These are phyloP conservation scores for Dactylis glomerata DNA, from an alignment of 176 grass and related monocot species.

Conservation along the genomic window DNA sequence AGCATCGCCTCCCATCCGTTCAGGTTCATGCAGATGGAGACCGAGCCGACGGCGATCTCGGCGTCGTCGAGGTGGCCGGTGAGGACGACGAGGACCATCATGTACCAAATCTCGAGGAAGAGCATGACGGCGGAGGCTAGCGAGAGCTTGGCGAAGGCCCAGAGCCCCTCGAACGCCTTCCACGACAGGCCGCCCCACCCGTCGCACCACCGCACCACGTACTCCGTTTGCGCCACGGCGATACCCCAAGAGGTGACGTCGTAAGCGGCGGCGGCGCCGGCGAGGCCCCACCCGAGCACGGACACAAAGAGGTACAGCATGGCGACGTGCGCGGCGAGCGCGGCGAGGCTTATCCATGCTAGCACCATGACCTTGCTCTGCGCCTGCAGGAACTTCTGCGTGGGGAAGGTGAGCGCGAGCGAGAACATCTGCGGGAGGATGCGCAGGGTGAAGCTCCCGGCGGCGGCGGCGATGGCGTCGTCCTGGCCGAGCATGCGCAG, in stretches of 20 bases:
- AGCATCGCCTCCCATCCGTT: slow-evolving; percentile 91
- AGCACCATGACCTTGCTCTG: slow-evolving; percentile 72
- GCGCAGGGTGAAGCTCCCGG: not conserved
- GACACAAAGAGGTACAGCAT: slow-evolving; percentile 56
- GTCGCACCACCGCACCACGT: slow-evolving; percentile 55
- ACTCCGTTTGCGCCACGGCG: slow-evolving; percentile 51
- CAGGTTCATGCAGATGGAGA: slow-evolving; percentile 96
- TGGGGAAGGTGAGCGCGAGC: slow-evolving; percentile 52
- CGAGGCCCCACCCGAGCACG: slow-evolving; percentile 49
- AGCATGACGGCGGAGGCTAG: slow-evolving; percentile 76
- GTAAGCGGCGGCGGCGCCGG: slow-evolving; percentile 55
- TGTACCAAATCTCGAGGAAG: slow-evolving; percentile 87
- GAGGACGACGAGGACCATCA: slow-evolving; percentile 90
- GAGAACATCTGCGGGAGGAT: slow-evolving; percentile 16
- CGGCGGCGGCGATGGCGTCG: slow-evolving; percentile 28
- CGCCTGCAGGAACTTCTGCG: slow-evolving; percentile 67
- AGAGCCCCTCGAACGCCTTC: slow-evolving; percentile 51
- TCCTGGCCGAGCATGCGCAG: slow-evolving; percentile 68
- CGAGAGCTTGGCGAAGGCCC: slow-evolving; percentile 65
- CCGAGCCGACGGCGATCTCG: slow-evolving; percentile 78
- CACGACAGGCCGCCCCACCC: slow-evolving; percentile 58
- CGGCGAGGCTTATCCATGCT: slow-evolving; percentile 52
- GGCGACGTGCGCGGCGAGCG: slow-evolving; percentile 49
- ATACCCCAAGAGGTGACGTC: slow-evolving; percentile 47
- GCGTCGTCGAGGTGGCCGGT: slow-evolving; percentile 75